Conservation (phyloP, 2,329 filamentous ascomycete genomes). For the Davidsoniella australis region DNA sequence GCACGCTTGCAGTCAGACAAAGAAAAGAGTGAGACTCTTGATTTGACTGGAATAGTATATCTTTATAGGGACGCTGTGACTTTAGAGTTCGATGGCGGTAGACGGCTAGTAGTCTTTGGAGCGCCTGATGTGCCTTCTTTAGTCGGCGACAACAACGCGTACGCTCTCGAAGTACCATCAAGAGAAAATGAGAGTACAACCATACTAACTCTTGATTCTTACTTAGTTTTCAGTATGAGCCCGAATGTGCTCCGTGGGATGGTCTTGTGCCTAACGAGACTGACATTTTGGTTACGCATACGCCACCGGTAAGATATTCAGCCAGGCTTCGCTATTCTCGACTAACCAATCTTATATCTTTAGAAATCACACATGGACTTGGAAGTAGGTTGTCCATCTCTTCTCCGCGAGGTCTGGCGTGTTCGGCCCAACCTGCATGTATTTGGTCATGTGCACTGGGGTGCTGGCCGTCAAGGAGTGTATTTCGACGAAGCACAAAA, state of each 20-base stretch:
- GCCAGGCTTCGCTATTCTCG: neutral
- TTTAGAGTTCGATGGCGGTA: slow-evolving; percentile 39
- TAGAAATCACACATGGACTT: slow-evolving; percentile 52
- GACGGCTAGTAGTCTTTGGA: slow-evolving; percentile 58
- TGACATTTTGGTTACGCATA: slow-evolving; percentile 69
- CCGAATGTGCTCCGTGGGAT: slow-evolving; percentile 39
- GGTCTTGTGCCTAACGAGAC: slow-evolving; percentile 52
- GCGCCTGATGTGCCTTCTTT: slow-evolving; percentile 64
- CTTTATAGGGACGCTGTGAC: slow-evolving; percentile 49
- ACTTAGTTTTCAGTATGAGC: slow-evolving; percentile 32
- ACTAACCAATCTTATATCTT: slow-evolving; percentile 1
- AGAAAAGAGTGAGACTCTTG: slow-evolving; percentile 22
- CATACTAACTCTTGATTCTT: neutral
- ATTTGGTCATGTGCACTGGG: slow-evolving; percentile 73
- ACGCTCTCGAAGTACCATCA: slow-evolving; percentile 19
- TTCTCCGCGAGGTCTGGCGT: slow-evolving; percentile 57
- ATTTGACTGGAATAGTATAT: slow-evolving; percentile 51
- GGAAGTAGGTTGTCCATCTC: slow-evolving; percentile 50
- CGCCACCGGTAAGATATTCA: slow-evolving; percentile 41
- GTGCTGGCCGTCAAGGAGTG: slow-evolving; percentile 49
- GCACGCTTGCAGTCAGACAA: slow-evolving; percentile 39
- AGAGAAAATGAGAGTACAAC: slow-evolving; percentile 18
- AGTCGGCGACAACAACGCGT: slow-evolving; percentile 24
- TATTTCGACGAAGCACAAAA: slow-evolving; percentile 61
- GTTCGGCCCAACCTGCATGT: slow-evolving; percentile 61